Conservation (phyloP, 345 rosid genomes). For the Mangifera indica region DNA sequence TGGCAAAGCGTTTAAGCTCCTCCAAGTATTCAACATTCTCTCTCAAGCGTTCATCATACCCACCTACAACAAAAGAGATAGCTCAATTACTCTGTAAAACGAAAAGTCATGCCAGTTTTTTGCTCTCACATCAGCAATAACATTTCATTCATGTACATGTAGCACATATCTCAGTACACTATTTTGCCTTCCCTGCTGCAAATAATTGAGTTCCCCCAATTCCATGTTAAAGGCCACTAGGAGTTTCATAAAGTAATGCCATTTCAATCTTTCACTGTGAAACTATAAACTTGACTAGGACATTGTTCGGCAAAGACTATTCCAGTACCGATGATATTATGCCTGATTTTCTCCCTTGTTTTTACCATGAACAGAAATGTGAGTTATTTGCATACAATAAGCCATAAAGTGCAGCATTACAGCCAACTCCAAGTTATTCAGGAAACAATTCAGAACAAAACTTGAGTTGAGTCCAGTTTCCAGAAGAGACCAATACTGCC, state of each 20-base stretch:
- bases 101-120: not conserved
- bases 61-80: constrained; percentile 48
- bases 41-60: constrained; percentile 68
- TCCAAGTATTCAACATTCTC: constrained; percentile 86
- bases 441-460: too few relatives aligned
- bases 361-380: not conserved
- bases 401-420: not conserved
- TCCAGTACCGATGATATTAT: not conserved
- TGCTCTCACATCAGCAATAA: not conserved
- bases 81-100: not conserved
- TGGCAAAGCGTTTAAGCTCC: constrained; percentile 67
- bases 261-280: not conserved
- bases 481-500: not conserved
- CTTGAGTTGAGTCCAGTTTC: not conserved
- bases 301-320: not conserved
- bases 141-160: not conserved
- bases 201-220: not conserved
- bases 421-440: not conserved
- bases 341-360: not conserved
- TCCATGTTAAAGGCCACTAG: not conserved
- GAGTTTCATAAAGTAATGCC: not conserved
- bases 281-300: not conserved
- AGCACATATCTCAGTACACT: not conserved
- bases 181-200: not conserved
- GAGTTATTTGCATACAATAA: not conserved